Evolutionary conservation across 2,329 filamentous ascomycete species (phyloP).

Genomic region (Paraphaeosphaeria sporulosa): DNA sequence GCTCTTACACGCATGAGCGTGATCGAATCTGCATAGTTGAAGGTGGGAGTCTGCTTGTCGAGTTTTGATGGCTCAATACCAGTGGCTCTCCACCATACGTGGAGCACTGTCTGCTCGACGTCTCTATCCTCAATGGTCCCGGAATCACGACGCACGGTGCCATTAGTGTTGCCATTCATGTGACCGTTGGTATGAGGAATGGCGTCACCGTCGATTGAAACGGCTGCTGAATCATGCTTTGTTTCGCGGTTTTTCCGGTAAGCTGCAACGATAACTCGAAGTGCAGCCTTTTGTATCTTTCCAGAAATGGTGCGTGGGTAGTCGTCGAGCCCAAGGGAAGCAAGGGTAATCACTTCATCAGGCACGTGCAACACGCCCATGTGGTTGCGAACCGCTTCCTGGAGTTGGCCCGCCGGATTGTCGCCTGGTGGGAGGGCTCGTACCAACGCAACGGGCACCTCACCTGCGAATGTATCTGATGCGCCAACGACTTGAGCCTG

Average conservation of each 20-base stretch:
- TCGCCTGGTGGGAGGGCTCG: conserved; percentile 7
- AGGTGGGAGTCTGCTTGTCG: conserved; percentile 5
- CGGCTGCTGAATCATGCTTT: background rate
- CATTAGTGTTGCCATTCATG: background rate
- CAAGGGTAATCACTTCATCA: conserved; percentile 4
- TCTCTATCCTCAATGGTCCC: background rate
- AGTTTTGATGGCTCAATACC: conserved; percentile 7
- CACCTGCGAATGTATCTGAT: conserved; percentile 5
- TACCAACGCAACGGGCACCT: conserved; percentile 9
- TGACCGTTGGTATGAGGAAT: background rate
- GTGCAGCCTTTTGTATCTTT: conserved; percentile 6
- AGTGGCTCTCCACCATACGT: conserved; percentile 12
- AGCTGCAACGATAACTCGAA: conserved; percentile 6
- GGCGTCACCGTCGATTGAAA: background rate
- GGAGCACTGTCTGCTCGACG: conserved; percentile 8
- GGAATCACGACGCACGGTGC: background rate
- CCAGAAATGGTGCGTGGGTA: conserved; percentile 7
- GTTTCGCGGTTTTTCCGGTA: background rate
- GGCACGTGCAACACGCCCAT: conserved; percentile 12
- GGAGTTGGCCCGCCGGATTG: conserved; percentile 4
- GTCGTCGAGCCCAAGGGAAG: conserved; percentile 1
- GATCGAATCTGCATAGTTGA: conserved; percentile 12
- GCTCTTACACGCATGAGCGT: conserved; percentile 10
- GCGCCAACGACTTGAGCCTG: conserved; percentile 10
- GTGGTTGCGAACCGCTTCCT: conserved; percentile 2